These are phyloP conservation scores for Clavariopsis aquatica DNA, from an alignment of 495 filamentous ascomycete species.

Conservation along the genomic window DNA sequence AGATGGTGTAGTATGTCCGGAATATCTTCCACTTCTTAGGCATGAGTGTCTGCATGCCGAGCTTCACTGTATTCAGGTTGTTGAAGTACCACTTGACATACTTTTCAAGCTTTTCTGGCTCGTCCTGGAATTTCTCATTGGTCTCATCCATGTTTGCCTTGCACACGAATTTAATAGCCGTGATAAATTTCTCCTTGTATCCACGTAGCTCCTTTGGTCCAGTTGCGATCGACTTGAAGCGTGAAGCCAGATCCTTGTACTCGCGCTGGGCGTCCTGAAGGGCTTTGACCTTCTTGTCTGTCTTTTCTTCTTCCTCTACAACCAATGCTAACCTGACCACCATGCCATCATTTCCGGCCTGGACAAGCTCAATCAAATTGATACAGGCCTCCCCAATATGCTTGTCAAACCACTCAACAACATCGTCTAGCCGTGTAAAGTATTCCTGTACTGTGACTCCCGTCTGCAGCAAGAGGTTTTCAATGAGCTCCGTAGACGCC, in stretches of 20 bases:
- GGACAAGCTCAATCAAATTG: conserved; percentile 83
- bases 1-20: conserved; percentile 82
- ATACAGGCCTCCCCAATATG: conserved; percentile 84
- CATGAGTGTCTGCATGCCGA: conserved; percentile 85
- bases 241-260: conserved; percentile 86
- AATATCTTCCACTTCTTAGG: conserved; percentile 98
- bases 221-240: conserved; percentile 92
- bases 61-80: conserved; percentile 85
- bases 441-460: conserved; percentile 76
- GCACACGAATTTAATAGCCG: conserved; percentile 72
- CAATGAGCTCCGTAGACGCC: conserved; percentile 44
- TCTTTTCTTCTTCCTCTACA: conserved; percentile 93
- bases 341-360: conserved; percentile 79
- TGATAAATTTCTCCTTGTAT: conserved; percentile 93
- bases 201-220: conserved; percentile 88
- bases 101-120: conserved; percentile 83
- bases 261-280: conserved; percentile 92
- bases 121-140: conserved; percentile 73
- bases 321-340: conserved; percentile 89
- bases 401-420: conserved; percentile 92
- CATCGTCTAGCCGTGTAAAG: conserved; percentile 82
- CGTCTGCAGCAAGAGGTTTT: conserved; percentile 58
- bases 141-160: conserved; percentile 72
- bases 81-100: conserved; percentile 94
- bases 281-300: conserved; percentile 84